Evolutionary conservation across 139 green algal species (phyloP), one percentile per base, ranked within the genome.

Genomic region (Chlorella sp.): DNA sequence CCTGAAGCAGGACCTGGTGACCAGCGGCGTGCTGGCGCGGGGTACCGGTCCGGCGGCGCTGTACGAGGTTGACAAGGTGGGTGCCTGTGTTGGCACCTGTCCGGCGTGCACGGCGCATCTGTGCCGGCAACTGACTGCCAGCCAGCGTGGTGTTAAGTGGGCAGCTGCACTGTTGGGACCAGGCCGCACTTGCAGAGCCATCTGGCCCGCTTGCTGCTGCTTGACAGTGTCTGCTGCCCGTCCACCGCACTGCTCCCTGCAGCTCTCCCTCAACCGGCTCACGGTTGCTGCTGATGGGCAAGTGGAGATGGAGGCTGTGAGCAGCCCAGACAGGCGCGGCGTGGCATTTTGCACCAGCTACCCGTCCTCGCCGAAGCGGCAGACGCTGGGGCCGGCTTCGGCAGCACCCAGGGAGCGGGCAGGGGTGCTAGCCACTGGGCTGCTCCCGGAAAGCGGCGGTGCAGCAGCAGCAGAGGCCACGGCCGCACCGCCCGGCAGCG

Each of bases 1-100:
- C 57, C 92, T 98, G 67, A 98, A 98, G 87, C 94, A 97, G 79
- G 95, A 98, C 68, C 80, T 98, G 34, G 78, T 97, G 6, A 55
- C 60, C 32, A 87, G 79, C 2, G 85, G 79, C 11, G 80, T 73
- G 6, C 79, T 87, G 39, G 73, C 64, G 16, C 30, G 47, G 7
- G 70, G 36, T 15, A 23, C 51, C 9, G 65, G 80, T 0, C 86
- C 91, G 78, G 18, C 91, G 90, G 84, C 76, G 89, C 25, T 86
- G 93, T 94, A 93, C 69, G 92, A 95, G 63, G 84, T 94, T 17
- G 89, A 94, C 85, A 89, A 86, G 74, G 78, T 93, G 44, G 9
- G 44, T 51, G 44, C 44, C 6, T 51, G 44, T 51, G 6, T 51
- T 6, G 44, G 44, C 44, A 51, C 44, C 44, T 6, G 44, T 51